Evolutionary conservation across 345 rosid species (phyloP).

Genomic region (Hibiscus mutabilis): DNA sequence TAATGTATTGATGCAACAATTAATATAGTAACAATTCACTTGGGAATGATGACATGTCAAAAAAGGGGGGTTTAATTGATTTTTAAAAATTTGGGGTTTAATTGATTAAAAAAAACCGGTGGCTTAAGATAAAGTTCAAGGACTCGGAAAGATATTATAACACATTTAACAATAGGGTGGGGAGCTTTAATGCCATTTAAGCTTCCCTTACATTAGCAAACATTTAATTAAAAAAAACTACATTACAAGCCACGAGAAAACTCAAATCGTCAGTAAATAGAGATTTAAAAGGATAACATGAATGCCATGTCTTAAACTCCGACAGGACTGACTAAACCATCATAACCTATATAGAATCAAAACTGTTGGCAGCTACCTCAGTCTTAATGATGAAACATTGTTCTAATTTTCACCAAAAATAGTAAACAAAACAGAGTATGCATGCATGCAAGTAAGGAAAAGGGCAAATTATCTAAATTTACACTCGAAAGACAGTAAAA

Average conservation of each 20-base stretch:
- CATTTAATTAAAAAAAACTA: background rate
- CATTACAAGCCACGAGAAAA: background rate
- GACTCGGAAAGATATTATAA: too few relatives aligned
- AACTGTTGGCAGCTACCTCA: constrained; percentile 31
- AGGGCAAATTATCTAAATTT: constrained; percentile 35
- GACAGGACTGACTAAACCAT: background rate
- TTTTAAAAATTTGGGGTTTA: too few relatives aligned
- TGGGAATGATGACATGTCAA: too few relatives aligned
- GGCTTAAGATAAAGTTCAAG: too few relatives aligned
- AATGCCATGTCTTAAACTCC: background rate
- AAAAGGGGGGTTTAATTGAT: too few relatives aligned
- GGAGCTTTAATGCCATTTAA: background rate
- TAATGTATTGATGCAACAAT: too few relatives aligned
- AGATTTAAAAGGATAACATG: background rate
- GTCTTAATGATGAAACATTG: constrained; percentile 16
- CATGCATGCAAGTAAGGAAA: background rate
- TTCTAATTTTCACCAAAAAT: constrained; percentile 10
- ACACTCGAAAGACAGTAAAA: constrained; percentile 32
- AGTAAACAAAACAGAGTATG: background rate
- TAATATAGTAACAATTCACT: too few relatives aligned
- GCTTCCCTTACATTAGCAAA: background rate
- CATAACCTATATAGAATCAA: constrained; percentile 24
- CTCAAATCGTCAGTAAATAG: background rate
- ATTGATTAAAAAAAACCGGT: too few relatives aligned
- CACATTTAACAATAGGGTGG: background rate